A percentile compares a stretch with the other conserved stretches of the same genome.
phyloP scores from a whole-genome alignment of 805 yeast species.

The Jamesozyma spencerorum region DNA sequence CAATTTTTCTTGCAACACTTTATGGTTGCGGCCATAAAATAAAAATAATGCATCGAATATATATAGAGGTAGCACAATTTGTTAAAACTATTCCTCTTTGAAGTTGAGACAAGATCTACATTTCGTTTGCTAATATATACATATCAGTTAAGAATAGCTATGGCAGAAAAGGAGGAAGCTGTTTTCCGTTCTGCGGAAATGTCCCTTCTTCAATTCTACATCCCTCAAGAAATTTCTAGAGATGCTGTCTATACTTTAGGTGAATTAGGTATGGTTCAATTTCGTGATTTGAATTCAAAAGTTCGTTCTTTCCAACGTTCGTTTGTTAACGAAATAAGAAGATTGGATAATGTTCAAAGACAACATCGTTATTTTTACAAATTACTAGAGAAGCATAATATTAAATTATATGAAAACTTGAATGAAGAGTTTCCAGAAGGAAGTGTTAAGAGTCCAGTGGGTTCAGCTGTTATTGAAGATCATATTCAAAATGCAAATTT shows the following conservation, averaged over 20 bases:
- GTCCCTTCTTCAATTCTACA: constrained; percentile 85
- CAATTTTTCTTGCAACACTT: no score
- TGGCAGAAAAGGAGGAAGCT: constrained; percentile 26
- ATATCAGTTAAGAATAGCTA: no score
- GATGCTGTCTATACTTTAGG: constrained; percentile 84
- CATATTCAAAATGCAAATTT: constrained; percentile 51
- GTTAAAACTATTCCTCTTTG: neutral
- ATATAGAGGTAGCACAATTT: neutral
- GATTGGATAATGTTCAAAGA: constrained; percentile 78
- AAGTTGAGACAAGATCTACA: neutral
- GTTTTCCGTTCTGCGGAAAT: constrained; percentile 83
- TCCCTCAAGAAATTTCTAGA: constrained; percentile 83
- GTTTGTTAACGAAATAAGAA: constrained; percentile 79
- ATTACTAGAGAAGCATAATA: constrained; percentile 42
- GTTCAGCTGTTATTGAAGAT: constrained; percentile 62
- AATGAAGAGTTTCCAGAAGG: constrained; percentile 14
- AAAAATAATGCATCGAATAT: no score
- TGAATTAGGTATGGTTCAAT: constrained; percentile 75
- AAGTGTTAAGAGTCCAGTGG: constrained; percentile 27
- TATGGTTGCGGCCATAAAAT: no score
- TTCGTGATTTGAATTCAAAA: constrained; percentile 75
- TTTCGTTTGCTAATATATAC: neutral
- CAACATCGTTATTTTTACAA: constrained; percentile 54
- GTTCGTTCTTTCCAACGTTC: constrained; percentile 82
- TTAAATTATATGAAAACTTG: constrained; percentile 25